Base-by-base conservation (phyloP, 805 yeast species). In the Metschnikowia henanensis region DNA sequence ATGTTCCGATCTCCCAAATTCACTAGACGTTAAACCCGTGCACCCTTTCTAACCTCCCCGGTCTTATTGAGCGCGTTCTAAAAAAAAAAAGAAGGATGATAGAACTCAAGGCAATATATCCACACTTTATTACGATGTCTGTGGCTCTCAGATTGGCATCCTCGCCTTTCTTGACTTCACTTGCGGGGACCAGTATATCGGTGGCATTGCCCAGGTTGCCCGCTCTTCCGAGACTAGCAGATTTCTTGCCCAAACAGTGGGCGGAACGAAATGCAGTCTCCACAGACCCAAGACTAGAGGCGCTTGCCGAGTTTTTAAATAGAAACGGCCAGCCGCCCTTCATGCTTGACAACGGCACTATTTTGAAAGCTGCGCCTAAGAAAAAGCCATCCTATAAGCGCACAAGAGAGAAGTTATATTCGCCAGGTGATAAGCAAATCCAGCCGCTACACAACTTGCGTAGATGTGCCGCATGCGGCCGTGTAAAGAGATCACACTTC, bases 381-480 rank as follows among this genome's bases (percentile, higher is more conserved):
- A 90, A 91, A 79, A 91, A 90, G 65, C 81, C 81, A 2, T 89
- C 98, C 6, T 88, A 89, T 62, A 80, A 80, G 69, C 87, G 88
- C 65, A 86, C 87, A 59, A 83, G 97, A 65, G 84, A 80, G 61
- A 81, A 91, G 68, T 80, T 85, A 54, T 79, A 87, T 52, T 90
- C 89, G 6, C 88, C 92, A 4, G 95, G 87, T 9, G 76, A 80
- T 45, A 92, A 89, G 63, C 94, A 90, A 55, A 71, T 87, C 53
- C 81, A 87, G 62, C 82, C 83, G 39, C 74, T 87, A 51, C 78
- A 82, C 43, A 84, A 87, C 60, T 72, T 94, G 58, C 88, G 85
- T 50, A 79, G 95, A 62, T 92, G 99, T 62, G 97, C 98, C 3
- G 84, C 96, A 0, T 92, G 99, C 70, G 99, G 99, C 34, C 84